phyloP scores from a whole-genome alignment of 345 rosid genomes.

The Gossypium turneri region DNA sequence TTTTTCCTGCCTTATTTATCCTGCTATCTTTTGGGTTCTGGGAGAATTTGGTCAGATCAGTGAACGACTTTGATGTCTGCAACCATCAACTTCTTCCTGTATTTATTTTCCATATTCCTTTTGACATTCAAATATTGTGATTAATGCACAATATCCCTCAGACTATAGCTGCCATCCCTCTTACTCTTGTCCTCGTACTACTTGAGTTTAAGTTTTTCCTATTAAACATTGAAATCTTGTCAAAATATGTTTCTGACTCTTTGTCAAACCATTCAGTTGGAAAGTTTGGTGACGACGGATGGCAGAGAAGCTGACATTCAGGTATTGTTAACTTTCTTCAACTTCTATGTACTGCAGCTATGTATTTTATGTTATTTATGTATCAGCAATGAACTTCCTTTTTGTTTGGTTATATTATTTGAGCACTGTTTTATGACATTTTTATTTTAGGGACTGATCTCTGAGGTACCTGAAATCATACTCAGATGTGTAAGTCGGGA shows the following conservation, averaged over 20 bases:
- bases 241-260: slow-evolving; percentile 17
- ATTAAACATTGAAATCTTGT: background rate
- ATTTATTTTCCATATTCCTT: background rate
- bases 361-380: background rate
- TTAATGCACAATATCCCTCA: background rate
- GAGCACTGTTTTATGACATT: background rate
- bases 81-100: background rate
- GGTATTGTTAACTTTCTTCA: slow-evolving; percentile 37
- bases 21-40: background rate
- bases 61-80: background rate
- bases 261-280: slow-evolving; percentile 56
- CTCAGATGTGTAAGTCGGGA: slow-evolving; percentile 90
- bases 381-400: background rate
- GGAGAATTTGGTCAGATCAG: background rate
- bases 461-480: slow-evolving; percentile 95
- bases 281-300: slow-evolving; percentile 57
- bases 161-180: background rate
- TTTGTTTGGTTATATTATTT: background rate
- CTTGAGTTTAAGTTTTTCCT: background rate
- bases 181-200: background rate
- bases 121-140: background rate
- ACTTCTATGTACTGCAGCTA: background rate
- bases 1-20: background rate
- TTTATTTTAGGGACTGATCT: slow-evolving; percentile 54
- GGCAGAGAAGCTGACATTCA: slow-evolving; percentile 77